A percentile compares a stretch with the other conserved stretches of the same genome.
These are phyloP conservation scores for Beauveria brongniartii DNA, from an alignment of 2,329 filamentous ascomycete species.

Conservation along the genomic window DNA sequence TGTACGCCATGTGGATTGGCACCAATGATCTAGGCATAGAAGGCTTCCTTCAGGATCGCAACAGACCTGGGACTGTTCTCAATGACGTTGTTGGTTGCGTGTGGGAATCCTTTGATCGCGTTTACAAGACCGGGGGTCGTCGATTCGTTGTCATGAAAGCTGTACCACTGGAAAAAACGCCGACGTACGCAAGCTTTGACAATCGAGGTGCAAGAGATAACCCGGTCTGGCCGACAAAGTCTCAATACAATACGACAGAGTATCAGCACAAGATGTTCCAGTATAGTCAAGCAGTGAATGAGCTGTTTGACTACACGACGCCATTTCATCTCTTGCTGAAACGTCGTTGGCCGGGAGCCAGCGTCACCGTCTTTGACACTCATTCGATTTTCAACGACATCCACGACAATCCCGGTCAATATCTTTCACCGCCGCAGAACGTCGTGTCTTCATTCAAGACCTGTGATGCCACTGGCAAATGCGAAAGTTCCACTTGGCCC, in stretches of 20 bases:
- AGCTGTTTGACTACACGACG: constrained; percentile 40
- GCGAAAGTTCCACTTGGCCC: constrained; percentile 30
- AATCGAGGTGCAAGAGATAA: constrained; percentile 33
- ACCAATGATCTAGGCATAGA: constrained; percentile 67
- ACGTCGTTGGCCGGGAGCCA: constrained; percentile 47
- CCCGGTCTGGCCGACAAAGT: constrained; percentile 39
- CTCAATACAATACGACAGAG: constrained; percentile 38
- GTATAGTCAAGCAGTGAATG: constrained; percentile 43
- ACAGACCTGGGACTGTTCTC: constrained; percentile 51
- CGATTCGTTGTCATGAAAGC: constrained; percentile 67
- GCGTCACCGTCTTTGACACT: constrained; percentile 59
- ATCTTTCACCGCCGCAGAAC: constrained; percentile 57
- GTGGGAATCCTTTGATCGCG: constrained; percentile 47
- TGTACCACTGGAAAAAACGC: constrained; percentile 58
- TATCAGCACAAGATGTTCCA: constrained; percentile 35
- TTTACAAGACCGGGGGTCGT: constrained; percentile 59
- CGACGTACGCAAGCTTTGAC: constrained; percentile 45
- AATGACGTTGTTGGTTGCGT: constrained; percentile 60
- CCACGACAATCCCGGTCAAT: constrained; percentile 48
- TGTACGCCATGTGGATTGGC: constrained; percentile 73
- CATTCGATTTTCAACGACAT: constrained; percentile 59
- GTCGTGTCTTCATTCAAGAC: constrained; percentile 49
- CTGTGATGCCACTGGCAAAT: constrained; percentile 35
- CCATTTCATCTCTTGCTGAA: constrained; percentile 36
- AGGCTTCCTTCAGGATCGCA: constrained; percentile 58